A percentile compares a stretch with the other conserved stretches of the same genome.
Evolutionary conservation across 257 asterid genomes (phyloP).

Genomic region (Schizonepeta tenuifolia): DNA sequence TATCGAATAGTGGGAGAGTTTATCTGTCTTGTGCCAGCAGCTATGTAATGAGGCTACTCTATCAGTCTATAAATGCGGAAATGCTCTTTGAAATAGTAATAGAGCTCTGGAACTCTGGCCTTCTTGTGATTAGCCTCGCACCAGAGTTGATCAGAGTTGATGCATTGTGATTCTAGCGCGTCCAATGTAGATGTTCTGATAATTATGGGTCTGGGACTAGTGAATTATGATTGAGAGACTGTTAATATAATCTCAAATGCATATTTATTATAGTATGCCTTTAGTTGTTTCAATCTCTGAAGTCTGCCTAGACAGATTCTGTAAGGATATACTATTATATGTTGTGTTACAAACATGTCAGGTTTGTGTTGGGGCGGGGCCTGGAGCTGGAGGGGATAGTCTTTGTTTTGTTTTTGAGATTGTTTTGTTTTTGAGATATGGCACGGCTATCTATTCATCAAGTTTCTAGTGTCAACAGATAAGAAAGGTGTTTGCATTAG

Average conservation of each 20-base stretch:
- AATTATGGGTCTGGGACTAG: neutral
- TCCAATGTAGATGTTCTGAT: neutral
- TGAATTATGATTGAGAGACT: constrained; percentile 1
- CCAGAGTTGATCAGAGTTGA: neutral
- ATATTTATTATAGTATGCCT: neutral
- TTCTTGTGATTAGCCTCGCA: neutral
- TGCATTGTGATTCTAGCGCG: constrained; percentile 3
- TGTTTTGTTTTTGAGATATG: constrained; percentile 16
- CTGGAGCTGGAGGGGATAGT: neutral
- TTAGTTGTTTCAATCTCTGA: neutral
- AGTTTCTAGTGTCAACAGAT: constrained; percentile 11
- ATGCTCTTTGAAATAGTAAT: constrained; percentile 12
- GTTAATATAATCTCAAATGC: neutral
- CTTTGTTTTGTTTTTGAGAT: constrained; percentile 21
- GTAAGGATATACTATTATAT: neutral
- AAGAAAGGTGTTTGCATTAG: neutral
- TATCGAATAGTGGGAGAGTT: constrained; percentile 20
- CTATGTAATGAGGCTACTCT: constrained; percentile 14
- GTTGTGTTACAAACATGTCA: neutral
- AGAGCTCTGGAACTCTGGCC: neutral
- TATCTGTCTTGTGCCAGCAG: constrained; percentile 7
- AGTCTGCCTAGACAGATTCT: constrained; percentile 2
- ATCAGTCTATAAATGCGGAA: constrained; percentile 9
- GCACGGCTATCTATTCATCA: constrained; percentile 6
- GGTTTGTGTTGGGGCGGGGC: constrained; percentile 1